A percentile compares a stretch with the other conserved stretches of the same genome.
phyloP scores from a whole-genome alignment of 768 basidiomycete genomes.

The Udeniomyces megalosporus region DNA sequence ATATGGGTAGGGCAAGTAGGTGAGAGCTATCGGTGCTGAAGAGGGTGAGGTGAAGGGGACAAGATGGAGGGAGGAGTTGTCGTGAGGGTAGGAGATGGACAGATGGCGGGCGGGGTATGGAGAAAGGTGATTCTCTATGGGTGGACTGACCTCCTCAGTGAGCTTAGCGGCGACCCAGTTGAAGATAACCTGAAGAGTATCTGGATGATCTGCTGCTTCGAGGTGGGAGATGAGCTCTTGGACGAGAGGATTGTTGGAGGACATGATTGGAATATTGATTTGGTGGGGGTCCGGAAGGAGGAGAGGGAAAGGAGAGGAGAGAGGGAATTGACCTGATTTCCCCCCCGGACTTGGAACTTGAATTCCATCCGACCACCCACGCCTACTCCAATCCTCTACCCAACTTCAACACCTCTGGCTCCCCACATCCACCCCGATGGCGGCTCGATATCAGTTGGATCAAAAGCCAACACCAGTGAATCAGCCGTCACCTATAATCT shows the following conservation, averaged over 20 bases:
- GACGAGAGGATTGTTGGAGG: not conserved
- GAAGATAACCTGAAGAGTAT: conserved; percentile 16
- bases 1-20: not conserved
- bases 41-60: not conserved
- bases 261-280: not conserved
- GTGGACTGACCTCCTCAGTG: conserved; percentile 7
- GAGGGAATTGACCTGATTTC: no score
- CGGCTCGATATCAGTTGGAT: no score
- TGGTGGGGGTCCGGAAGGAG: not conserved
- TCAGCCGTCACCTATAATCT: no score
- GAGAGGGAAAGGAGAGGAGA: not conserved
- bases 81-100: not conserved
- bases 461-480: no score
- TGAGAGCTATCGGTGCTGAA: not conserved
- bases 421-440: no score
- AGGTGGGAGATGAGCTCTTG: conserved; percentile 11
- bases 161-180: conserved; percentile 12
- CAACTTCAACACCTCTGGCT: no score
- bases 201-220: not conserved
- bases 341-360: no score
- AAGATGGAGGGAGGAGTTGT: not conserved
- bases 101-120: not conserved
- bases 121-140: not conserved
- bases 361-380: no score
- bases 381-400: no score